Conservation (phyloP, 345 rosid species). For the Mangifera indica region DNA sequence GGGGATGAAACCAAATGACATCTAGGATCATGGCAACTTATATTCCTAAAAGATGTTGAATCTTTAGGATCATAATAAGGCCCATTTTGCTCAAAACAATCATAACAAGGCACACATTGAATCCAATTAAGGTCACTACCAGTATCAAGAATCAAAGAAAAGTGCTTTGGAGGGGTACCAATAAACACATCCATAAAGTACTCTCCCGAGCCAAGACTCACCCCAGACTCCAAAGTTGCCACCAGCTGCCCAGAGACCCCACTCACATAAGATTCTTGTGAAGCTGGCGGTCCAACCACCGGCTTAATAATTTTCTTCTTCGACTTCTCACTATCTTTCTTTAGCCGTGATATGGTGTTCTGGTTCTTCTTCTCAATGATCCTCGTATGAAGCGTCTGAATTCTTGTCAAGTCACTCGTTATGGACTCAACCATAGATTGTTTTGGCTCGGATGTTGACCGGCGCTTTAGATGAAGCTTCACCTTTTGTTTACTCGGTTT, state of each 20-base stretch:
- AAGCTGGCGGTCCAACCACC: slow-evolving; percentile 23
- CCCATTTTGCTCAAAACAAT: slow-evolving; percentile 83
- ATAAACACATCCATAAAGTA: slow-evolving; percentile 91
- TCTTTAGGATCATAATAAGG: slow-evolving; percentile 66
- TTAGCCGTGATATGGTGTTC: slow-evolving; percentile 45
- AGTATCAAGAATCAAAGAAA: slow-evolving; percentile 89
- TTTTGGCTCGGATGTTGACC: slow-evolving; percentile 33
- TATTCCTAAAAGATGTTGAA: slow-evolving; percentile 60
- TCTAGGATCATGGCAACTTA: slow-evolving; percentile 62
- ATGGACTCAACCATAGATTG: slow-evolving; percentile 51
- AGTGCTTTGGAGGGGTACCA: slow-evolving; percentile 90
- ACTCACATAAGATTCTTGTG: slow-evolving; percentile 32
- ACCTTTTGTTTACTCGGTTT: slow-evolving; percentile 35
- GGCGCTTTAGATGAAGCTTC: slow-evolving; percentile 65
- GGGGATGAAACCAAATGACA: slow-evolving; percentile 75
- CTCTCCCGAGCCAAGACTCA: slow-evolving; percentile 82
- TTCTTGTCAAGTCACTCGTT: slow-evolving; percentile 60
- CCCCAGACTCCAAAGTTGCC: slow-evolving; percentile 86
- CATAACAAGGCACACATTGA: slow-evolving; percentile 83
- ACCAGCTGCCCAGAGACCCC: slow-evolving; percentile 55
- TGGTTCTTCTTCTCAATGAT: slow-evolving; percentile 76
- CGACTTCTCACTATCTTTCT: slow-evolving; percentile 22
- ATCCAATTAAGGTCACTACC: slow-evolving; percentile 97
- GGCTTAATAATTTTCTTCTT: slow-evolving; percentile 16
- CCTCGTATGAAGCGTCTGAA: slow-evolving; percentile 65